A percentile compares a stretch with the other conserved stretches of the same genome.
These are phyloP conservation scores for Penicillium sp. DNA, from an alignment of 2,329 filamentous ascomycete species.

Conservation along the genomic window DNA sequence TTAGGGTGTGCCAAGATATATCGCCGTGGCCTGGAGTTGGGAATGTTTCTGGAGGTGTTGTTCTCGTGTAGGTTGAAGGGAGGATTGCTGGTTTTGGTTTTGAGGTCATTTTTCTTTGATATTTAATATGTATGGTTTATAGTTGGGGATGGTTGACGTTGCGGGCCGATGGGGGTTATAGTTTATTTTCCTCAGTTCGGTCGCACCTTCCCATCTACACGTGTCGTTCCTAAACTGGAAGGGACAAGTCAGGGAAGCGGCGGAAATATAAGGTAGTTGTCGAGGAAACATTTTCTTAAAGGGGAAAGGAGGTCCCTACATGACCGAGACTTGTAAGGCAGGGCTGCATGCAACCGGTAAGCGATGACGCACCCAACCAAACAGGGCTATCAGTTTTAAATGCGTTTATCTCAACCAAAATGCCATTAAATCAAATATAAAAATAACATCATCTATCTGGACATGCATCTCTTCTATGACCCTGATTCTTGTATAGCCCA, in stretches of 20 bases:
- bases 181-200: background rate
- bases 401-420: too few relatives aligned
- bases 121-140: too few relatives aligned
- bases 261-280: background rate
- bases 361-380: too few relatives aligned
- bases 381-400: too few relatives aligned
- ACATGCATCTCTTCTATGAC: too few relatives aligned
- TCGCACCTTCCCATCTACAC: background rate
- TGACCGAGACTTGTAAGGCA: too few relatives aligned
- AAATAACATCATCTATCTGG: too few relatives aligned
- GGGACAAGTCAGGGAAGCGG: background rate
- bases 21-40: conserved; percentile 5
- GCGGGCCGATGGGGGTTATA: background rate
- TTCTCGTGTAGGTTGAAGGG: conserved; percentile 4
- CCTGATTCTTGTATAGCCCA: too few relatives aligned
- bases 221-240: background rate
- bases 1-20: conserved; percentile 36
- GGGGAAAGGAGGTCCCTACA: background rate
- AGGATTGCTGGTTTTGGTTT: conserved; percentile 7
- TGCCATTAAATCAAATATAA: too few relatives aligned
- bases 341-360: background rate
- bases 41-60: conserved; percentile 14
- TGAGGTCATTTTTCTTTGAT: background rate
- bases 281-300: background rate
- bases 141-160: too few relatives aligned